Evolutionary conservation across 2,329 filamentous ascomycete genomes (phyloP).

Genomic region (Alternaria longipes): DNA sequence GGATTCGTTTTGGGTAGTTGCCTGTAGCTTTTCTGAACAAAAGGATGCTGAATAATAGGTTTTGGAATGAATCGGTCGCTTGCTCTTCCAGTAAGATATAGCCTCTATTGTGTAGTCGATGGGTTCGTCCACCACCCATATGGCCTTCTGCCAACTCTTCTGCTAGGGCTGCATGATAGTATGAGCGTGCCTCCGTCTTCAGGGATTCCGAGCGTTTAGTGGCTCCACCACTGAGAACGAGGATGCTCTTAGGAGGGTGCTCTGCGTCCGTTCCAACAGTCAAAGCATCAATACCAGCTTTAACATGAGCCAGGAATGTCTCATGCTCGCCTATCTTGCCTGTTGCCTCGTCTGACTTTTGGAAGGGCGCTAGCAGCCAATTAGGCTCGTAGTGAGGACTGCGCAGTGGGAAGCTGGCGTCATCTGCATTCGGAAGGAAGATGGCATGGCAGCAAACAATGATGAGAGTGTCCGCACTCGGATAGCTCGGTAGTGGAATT

Average conservation of each 20-base stretch:
- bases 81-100: slow-evolving; percentile 70
- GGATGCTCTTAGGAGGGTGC: slow-evolving; percentile 52
- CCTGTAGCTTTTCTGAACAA: slow-evolving; percentile 56
- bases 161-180: slow-evolving; percentile 47
- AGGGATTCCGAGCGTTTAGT: slow-evolving; percentile 42
- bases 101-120: slow-evolving; percentile 44
- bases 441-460: slow-evolving; percentile 88
- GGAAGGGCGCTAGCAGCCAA: slow-evolving; percentile 78
- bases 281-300: slow-evolving; percentile 67
- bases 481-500: slow-evolving; percentile 37
- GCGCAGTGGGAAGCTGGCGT: slow-evolving; percentile 37
- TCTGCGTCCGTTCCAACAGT: slow-evolving; percentile 54
- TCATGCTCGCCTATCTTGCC: slow-evolving; percentile 72
- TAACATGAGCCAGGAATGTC: slow-evolving; percentile 81
- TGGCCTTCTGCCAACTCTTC: slow-evolving; percentile 35
- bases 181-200: slow-evolving; percentile 49
- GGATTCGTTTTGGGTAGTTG: slow-evolving; percentile 53
- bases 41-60: slow-evolving; percentile 79
- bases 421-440: slow-evolving; percentile 59
- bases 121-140: slow-evolving; percentile 33
- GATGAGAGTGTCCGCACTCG: slow-evolving; percentile 64
- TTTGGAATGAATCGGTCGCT: slow-evolving; percentile 87
- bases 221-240: slow-evolving; percentile 77
- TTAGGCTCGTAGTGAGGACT: slow-evolving; percentile 49
- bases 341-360: slow-evolving; percentile 56